A percentile compares a stretch with the other conserved stretches of the same genome.
These are phyloP conservation scores for Stylosanthes scabra DNA, from an alignment of 331 rosid genomes.

Conservation along the genomic window DNA sequence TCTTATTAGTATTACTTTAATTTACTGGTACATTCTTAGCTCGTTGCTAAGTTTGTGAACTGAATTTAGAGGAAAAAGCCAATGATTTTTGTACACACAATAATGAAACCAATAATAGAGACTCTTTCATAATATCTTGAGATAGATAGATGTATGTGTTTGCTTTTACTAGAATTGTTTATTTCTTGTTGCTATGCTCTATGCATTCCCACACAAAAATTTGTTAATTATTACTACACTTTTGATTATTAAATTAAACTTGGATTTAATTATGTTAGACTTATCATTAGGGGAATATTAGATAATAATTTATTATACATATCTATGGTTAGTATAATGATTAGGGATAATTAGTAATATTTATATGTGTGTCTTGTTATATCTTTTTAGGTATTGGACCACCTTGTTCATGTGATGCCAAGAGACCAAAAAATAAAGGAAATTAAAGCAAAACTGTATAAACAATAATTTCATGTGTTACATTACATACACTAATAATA, in stretches of 20 bases:
- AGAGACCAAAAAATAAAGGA: constrained; percentile 43
- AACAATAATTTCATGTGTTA: constrained; percentile 7
- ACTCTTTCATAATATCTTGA: constrained; percentile 6
- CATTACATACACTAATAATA: no score
- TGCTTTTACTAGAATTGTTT: constrained; percentile 25
- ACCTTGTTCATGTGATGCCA: constrained; percentile 59
- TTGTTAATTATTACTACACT: background rate
- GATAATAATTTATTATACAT: constrained; percentile 1
- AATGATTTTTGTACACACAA: background rate
- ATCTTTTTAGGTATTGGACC: constrained; percentile 49
- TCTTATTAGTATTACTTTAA: background rate
- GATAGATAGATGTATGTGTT: background rate
- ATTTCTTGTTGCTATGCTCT: constrained; percentile 23
- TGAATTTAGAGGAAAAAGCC: constrained; percentile 20
- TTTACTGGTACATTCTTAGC: background rate
- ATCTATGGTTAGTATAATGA: constrained; percentile 38
- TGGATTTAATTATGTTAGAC: background rate
- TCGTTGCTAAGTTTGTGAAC: background rate
- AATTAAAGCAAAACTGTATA: constrained; percentile 7
- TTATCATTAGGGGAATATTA: constrained; percentile 18
- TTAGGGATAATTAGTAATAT: constrained; percentile 3
- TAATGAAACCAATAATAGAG: constrained; percentile 7
- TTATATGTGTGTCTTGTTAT: background rate
- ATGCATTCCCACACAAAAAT: constrained; percentile 33
- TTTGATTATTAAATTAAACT: no score